A percentile compares a stretch with the other conserved stretches of the same genome.
Evolutionary conservation across 139 green algal species (phyloP).

Genomic region (Chlorella vulgaris): DNA sequence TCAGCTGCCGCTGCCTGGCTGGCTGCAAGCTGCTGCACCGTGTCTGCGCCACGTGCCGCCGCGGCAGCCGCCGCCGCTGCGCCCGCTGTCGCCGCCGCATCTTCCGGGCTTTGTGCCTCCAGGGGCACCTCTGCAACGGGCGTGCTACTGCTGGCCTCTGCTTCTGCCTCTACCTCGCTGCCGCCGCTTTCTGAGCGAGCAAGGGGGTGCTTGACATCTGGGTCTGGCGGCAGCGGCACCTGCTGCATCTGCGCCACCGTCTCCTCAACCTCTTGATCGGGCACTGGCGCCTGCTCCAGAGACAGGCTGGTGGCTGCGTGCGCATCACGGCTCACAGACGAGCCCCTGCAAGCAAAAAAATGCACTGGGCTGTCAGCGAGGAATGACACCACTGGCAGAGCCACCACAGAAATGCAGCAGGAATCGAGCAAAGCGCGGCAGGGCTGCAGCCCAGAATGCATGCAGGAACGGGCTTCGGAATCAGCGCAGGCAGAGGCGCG

Average conservation of each 20-base stretch:
- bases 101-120: not conserved
- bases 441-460: not conserved
- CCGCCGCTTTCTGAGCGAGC: too few species aligned
- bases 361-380: too few species aligned
- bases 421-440: not conserved
- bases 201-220: not conserved
- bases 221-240: not conserved
- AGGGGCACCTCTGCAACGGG: not conserved
- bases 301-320: not conserved
- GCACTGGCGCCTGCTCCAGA: not conserved
- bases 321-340: not conserved
- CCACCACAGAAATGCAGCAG: not conserved
- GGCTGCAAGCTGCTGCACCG: not conserved
- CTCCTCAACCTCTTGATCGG: slow-evolving; percentile 24
- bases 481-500: not conserved
- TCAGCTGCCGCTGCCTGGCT: not conserved
- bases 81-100: not conserved
- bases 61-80: not conserved
- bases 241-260: slow-evolving; percentile 33
- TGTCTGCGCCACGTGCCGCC: not conserved
- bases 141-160: too few species aligned
- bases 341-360: slow-evolving; percentile 1
- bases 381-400: not conserved
- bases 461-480: not conserved
- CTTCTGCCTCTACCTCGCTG: not conserved